These are phyloP conservation scores for Microbotryum lychnidis-dioicae DNA, from an alignment of 1,284 basidiomycete genomes.

Conservation along the genomic window DNA sequence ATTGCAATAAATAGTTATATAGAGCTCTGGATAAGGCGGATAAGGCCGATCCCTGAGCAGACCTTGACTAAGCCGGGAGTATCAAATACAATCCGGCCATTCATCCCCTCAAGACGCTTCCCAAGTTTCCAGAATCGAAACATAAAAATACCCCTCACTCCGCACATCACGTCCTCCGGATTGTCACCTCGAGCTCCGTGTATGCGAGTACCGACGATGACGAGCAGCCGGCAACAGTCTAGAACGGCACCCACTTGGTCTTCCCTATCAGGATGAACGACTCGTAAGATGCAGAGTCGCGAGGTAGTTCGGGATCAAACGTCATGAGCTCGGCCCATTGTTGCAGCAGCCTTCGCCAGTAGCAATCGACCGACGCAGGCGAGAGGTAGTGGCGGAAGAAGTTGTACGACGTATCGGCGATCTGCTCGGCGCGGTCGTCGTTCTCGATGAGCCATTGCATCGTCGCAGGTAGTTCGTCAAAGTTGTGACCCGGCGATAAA, in stretches of 20 bases:
- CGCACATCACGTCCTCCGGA: no score
- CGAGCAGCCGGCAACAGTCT: not conserved
- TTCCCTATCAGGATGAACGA: constrained; percentile 36
- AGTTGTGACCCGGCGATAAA: constrained; percentile 32
- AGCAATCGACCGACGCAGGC: constrained; percentile 36
- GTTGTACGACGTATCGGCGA: constrained; percentile 38
- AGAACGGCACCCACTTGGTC: constrained; percentile 38
- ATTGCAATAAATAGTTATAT: no score
- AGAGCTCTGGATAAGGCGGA: no score
- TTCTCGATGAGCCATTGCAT: constrained; percentile 37
- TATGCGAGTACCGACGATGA: no score
- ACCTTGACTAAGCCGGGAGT: no score
- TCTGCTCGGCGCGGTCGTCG: constrained; percentile 33
- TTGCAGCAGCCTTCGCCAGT: constrained; percentile 33
- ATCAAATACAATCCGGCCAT: no score
- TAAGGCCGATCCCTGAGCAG: no score
- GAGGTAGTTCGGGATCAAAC: constrained; percentile 35
- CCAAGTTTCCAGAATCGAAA: no score
- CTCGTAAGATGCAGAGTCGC: constrained; percentile 36
- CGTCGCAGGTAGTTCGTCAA: constrained; percentile 34
- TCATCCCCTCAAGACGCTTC: no score
- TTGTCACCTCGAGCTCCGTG: no score
- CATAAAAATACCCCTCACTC: no score
- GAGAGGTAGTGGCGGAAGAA: constrained; percentile 38
- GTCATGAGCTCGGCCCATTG: constrained; percentile 32